Evolutionary conservation across 768 basidiomycete species (phyloP), one percentile per base, ranked within the genome.

Genomic region (Calocybe indica): DNA sequence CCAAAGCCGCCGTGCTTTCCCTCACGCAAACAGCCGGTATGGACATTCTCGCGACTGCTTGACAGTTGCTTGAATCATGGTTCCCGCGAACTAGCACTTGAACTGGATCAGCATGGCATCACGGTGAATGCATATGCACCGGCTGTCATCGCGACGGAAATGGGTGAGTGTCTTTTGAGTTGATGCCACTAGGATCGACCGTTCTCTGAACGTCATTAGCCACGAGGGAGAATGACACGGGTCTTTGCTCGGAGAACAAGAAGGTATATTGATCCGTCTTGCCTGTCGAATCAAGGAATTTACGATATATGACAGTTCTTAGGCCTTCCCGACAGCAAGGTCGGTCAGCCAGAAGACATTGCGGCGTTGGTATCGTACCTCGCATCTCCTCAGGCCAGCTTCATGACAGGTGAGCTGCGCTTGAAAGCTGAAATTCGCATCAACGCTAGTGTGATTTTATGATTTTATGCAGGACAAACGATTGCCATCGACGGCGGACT

Each of bases 1-100:
- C 68, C 7, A 76, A 76, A 39, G 74, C 68, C 32, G 70, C 68
- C 7, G 46, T 75, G 30, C 66, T 70, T 30, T 68, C 67, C 1
- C 45, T 75, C 13, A 74, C 70, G 6, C 74, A 74, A 46, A 55
- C 56, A 2, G 59, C 64, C 1, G 67, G 74, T 72, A 55, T 39
- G 48, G 37, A 44, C 11, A 36, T 36, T n/a, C 13, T 43, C 42
- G 14, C 8, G 5, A 40, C 31, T 36, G 32, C 47, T 13, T 45
- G 13, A 46, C 12, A 11, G 10, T 10, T 14, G 30, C 31, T 6
- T 13, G 12, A 28, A 35, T 11, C 55, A 53, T 59, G 22, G 56
- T 59, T 61, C 61, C 7, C 46, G 46, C 7, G 71, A 73, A 51
- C 56, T 68, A 55, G 65, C 63, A 8, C n/a, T 40, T 11, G 60